Evolutionary conservation across 2,329 filamentous ascomycete genomes (phyloP).

Genomic region (Aureobasidium sp.): DNA sequence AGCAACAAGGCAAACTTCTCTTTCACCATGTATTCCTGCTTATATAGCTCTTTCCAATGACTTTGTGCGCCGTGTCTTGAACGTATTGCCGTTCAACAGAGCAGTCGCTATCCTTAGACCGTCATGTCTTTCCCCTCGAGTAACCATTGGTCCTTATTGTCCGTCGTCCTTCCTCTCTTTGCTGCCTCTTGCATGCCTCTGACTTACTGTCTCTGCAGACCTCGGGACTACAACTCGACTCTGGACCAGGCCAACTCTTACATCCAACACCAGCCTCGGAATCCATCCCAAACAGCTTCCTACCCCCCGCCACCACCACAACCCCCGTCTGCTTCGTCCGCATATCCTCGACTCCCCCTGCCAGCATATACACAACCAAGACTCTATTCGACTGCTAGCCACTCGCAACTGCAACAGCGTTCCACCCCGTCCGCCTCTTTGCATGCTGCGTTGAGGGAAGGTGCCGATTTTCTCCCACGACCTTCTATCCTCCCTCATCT

Average conservation of each 20-base stretch:
- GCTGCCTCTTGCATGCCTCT: not conserved
- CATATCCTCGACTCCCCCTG: not conserved
- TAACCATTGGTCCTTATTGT: conserved; percentile 2
- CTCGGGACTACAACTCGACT: conserved; percentile 1
- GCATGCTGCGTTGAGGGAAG: conserved; percentile 12
- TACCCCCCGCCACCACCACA: not conserved
- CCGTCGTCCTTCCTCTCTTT: not conserved
- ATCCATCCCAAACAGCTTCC: not conserved
- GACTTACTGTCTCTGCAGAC: not conserved
- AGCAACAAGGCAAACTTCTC: not conserved
- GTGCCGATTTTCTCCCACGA: conserved; percentile 9
- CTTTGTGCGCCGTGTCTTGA: not conserved
- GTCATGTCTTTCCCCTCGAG: conserved; percentile 3
- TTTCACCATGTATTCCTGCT: not conserved
- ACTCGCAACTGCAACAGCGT: not conserved
- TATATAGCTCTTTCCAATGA: conserved; percentile 2
- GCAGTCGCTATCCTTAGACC: not conserved
- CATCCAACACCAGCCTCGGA: not conserved
- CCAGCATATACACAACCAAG: not conserved
- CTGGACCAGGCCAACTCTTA: not conserved
- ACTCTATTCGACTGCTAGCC: not conserved
- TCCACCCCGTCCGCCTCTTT: conserved; percentile 11
- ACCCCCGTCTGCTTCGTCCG: not conserved
- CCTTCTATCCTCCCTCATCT: conserved; percentile 6
- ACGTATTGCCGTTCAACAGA: not conserved